Percentiles rank a stretch among this genome's conserved stretches.
phyloP scores from a whole-genome alignment of 2,329 filamentous ascomycete species.

The Phyllosticta capitalensis region DNA sequence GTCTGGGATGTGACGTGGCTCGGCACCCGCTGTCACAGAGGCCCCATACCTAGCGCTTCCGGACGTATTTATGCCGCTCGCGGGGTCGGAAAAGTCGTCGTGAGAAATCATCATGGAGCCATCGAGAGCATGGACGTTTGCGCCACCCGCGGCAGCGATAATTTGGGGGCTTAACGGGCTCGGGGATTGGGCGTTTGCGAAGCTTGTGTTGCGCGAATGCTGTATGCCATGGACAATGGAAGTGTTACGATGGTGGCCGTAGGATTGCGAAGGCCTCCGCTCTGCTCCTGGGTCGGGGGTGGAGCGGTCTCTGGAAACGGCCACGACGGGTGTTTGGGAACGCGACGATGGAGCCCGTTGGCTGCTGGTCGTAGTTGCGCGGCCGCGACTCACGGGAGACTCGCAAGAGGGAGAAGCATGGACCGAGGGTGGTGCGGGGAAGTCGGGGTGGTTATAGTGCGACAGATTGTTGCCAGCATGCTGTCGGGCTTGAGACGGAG shows the following conservation, averaged over 20 bases:
- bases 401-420: conserved; percentile 29
- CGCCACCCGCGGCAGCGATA: conserved; percentile 46
- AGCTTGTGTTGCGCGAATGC: conserved; percentile 82
- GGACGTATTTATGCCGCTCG: conserved; percentile 19
- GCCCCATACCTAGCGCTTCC: conserved; percentile 13
- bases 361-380: conserved; percentile 35
- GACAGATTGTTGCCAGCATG: conserved; percentile 21
- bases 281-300: conserved; percentile 34
- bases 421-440: conserved; percentile 14
- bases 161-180: conserved; percentile 84
- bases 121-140: conserved; percentile 22
- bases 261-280: conserved; percentile 44
- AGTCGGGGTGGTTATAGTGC: conserved; percentile 28
- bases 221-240: conserved; percentile 96
- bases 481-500: conserved; percentile 30
- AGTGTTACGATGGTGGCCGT: conserved; percentile 91
- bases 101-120: conserved; percentile 30
- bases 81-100: conserved; percentile 29
- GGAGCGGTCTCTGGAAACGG: conserved; percentile 24
- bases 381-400: conserved; percentile 35
- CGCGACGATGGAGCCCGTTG: conserved; percentile 34
- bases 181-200: conserved; percentile 61
- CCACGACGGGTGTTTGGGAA: conserved; percentile 32
- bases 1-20: conserved; percentile 2
- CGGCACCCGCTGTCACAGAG: conserved; percentile 10